These are phyloP conservation scores for Selenicereus undatus DNA, from an alignment of 148 eudicot species.

Conservation along the genomic window DNA sequence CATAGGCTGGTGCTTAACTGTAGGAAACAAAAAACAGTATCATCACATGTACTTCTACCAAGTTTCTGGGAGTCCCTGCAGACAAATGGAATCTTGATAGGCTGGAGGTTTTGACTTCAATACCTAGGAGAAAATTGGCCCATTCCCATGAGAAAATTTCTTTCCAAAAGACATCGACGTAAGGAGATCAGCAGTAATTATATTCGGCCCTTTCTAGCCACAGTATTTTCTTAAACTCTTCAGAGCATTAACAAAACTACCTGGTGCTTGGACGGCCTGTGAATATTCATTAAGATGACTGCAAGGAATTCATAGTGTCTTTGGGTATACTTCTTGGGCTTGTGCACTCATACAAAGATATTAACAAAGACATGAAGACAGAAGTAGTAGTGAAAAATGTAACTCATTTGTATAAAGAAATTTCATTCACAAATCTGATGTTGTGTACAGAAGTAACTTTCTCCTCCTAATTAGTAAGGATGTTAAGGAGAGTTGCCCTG, in stretches of 20 bases:
- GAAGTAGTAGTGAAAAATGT: neutral
- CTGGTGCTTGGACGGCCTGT: neutral
- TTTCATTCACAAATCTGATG: neutral
- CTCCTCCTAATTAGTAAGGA: conserved; percentile 34
- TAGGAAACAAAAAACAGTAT: neutral
- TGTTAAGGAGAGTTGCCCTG: conserved; percentile 47
- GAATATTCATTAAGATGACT: neutral
- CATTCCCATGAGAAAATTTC: neutral
- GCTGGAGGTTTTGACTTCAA: neutral
- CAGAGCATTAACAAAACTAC: neutral
- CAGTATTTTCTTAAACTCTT: neutral
- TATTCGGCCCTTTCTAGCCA: neutral
- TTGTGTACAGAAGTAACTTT: neutral
- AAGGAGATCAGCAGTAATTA: neutral
- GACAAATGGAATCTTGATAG: neutral
- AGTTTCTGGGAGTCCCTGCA: neutral
- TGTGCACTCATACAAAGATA: neutral
- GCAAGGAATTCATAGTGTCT: neutral
- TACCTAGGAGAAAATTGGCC: neutral
- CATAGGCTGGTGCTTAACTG: neutral
- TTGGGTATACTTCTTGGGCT: neutral
- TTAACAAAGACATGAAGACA: neutral
- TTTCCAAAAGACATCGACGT: neutral
- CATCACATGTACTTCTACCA: neutral
- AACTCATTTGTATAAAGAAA: neutral